Conservation (phyloP, 306 rosid genomes). For the Senna siamea region DNA sequence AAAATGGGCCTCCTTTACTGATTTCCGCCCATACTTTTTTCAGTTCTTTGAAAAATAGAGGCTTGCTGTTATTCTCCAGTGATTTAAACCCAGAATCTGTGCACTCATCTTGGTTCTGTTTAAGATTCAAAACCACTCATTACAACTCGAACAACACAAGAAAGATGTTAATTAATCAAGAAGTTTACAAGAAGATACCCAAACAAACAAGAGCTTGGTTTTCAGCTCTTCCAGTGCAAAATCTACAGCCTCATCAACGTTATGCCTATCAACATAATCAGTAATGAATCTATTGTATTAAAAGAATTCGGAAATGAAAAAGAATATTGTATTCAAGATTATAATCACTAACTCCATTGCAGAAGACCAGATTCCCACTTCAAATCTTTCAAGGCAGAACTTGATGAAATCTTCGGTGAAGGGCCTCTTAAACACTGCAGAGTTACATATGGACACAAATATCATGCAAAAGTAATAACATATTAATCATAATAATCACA, state of each 20-base stretch:
- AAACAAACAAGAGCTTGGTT: constrained; percentile 20
- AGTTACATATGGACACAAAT: too few species aligned
- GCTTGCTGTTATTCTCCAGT: background rate
- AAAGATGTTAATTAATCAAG: background rate
- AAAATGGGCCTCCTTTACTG: constrained; percentile 7
- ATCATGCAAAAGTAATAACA: too few species aligned
- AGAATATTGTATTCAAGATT: background rate
- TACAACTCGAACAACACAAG: background rate
- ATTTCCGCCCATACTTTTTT: background rate
- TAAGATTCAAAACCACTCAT: background rate
- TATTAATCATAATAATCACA: too few species aligned
- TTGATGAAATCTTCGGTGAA: constrained; percentile 38
- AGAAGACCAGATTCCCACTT: constrained; percentile 50
- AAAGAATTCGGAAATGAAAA: background rate
- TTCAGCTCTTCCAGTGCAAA: constrained; percentile 1
- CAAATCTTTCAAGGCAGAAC: constrained; percentile 49
- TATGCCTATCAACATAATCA: constrained; percentile 12
- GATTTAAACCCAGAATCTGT: background rate
- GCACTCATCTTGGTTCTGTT: constrained; percentile 22
- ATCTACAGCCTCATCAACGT: constrained; percentile 7
- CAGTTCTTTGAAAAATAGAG: constrained; percentile 36
- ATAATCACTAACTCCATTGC: constrained; percentile 25
- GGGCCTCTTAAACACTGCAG: constrained; percentile 39
- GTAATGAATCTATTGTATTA: background rate
- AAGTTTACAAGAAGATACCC: constrained; percentile 29